Conservation (phyloP, 768 basidiomycete species). For the Amanita pallidorosea region DNA sequence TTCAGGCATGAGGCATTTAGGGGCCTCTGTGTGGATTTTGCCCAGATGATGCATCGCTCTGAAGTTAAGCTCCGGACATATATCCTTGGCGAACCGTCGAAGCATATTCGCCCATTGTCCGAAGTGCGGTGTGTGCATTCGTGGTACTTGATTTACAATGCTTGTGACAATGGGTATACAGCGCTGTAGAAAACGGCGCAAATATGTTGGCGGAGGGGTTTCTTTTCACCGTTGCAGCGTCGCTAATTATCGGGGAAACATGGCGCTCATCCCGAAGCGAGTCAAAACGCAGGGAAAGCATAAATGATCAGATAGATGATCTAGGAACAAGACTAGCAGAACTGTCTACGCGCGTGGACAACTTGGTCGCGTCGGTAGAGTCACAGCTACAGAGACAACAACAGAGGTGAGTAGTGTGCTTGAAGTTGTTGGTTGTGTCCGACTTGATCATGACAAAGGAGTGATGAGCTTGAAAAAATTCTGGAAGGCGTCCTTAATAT, state of each 20-base stretch:
- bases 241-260: conserved; percentile 64
- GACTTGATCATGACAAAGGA: conserved; percentile 24
- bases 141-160: neutral
- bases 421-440: neutral
- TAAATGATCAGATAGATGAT: conserved; percentile 62
- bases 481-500: conserved; percentile 61
- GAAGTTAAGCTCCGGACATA: conserved; percentile 66
- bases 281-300: conserved; percentile 57
- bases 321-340: conserved; percentile 36
- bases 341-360: conserved; percentile 31
- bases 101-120: conserved; percentile 64
- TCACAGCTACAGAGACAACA: conserved; percentile 33
- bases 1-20: conserved; percentile 64
- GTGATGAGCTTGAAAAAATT: conserved; percentile 56
- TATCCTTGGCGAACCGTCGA: conserved; percentile 68
- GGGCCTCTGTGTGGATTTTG: conserved; percentile 57
- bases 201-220: conserved; percentile 81
- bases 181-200: conserved; percentile 80
- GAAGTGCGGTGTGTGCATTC: conserved; percentile 48
- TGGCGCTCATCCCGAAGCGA: conserved; percentile 65
- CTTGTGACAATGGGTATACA: conserved; percentile 14
- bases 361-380: conserved; percentile 29
- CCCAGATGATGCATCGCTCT: conserved; percentile 66
- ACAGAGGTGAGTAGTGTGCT: conserved; percentile 26
- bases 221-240: conserved; percentile 66